phyloP scores from a whole-genome alignment of 805 yeast genomes.

The Wickerhamiella galacta region DNA sequence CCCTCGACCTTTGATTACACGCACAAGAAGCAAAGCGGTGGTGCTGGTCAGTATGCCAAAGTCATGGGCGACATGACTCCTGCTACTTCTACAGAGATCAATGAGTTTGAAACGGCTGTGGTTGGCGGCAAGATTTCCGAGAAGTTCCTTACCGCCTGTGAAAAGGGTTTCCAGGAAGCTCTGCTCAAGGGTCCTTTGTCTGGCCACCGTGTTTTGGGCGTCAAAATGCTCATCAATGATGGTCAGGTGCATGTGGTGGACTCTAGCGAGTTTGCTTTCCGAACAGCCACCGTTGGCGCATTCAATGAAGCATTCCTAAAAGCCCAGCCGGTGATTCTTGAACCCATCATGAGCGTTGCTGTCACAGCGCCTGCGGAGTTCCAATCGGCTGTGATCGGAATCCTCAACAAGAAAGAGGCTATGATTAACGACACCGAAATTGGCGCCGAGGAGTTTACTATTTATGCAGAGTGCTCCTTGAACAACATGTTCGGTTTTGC shows the following conservation, averaged over 20 bases:
- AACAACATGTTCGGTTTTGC: constrained; percentile 95
- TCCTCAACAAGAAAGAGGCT: constrained; percentile 83
- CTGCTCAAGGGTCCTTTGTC: constrained; percentile 91
- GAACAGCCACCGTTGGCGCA: constrained; percentile 81
- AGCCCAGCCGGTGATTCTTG: constrained; percentile 76
- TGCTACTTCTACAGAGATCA: constrained; percentile 28
- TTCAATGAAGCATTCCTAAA: constrained; percentile 78
- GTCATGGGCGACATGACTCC: constrained; percentile 73
- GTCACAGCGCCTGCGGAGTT: constrained; percentile 92
- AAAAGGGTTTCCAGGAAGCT: constrained; percentile 87
- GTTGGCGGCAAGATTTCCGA: constrained; percentile 97
- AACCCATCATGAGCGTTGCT: constrained; percentile 90
- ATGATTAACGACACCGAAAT: constrained; percentile 87
- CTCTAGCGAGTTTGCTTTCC: constrained; percentile 88
- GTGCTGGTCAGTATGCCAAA: constrained; percentile 98
- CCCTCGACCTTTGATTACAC: constrained; percentile 75
- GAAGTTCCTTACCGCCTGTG: constrained; percentile 84
- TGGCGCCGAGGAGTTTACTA: constrained; percentile 84
- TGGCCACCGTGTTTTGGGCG: constrained; percentile 89
- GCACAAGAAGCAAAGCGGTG: constrained; percentile 97
- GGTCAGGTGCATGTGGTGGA: constrained; percentile 97
- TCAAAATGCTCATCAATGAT: constrained; percentile 82
- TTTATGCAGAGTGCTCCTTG: constrained; percentile 90
- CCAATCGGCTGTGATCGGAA: constrained; percentile 84
- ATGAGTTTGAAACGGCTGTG: constrained; percentile 67